Base-by-base conservation (phyloP, 345 rosid species). In the Eucalyptus albens region DNA sequence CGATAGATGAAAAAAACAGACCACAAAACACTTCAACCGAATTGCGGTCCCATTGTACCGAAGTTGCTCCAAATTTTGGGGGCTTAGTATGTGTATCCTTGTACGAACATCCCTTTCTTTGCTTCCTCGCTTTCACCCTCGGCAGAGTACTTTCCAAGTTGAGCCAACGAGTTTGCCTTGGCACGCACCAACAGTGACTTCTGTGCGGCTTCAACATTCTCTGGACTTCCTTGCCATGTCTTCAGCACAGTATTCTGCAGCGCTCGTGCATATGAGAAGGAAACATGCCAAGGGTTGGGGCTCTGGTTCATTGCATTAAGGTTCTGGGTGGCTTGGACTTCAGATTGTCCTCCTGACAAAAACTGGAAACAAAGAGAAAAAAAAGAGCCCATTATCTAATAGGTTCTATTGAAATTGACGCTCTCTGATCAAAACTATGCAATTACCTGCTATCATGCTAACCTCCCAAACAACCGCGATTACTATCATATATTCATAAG, bases 231-330 rank as follows among this genome's bases (percentile, higher is more conserved):
- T 93, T 97, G 96, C 99, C 99, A 97, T 89, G 99, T 95, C 94
- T 95, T 97, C 15, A 97, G 97, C 93, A 97, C 99, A 2, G 96
- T 93, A 94, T 97, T 97, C 93, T 97, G 99, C 86, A 98, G 93
- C 21, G 99, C 99, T 77, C 99, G 98, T 56, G 99, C 99, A 87
- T 98, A 98, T 5, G 99, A 98, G 95, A 98, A 98, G 80, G 99
- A 98, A 67, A 98, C 99, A 27, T 96, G 99, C 99, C 99, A 98
- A 9, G 99, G 99, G 94, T 97, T 98, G 89, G 98, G 98, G 92
- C 93, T 94, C 89, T 97, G 99, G 96, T 98, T 98, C 99, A 98
- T 98, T 15, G 99, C 98, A 13, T 97, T 95, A 87, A 98, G 93
- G 95, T 98, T 98, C 90, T 96, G 94, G 27, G 99, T 98, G 49